Evolutionary conservation across 495 filamentous ascomycete genomes (phyloP), one percentile per base, ranked within the genome.

Genomic region (Evernia prunastri): DNA sequence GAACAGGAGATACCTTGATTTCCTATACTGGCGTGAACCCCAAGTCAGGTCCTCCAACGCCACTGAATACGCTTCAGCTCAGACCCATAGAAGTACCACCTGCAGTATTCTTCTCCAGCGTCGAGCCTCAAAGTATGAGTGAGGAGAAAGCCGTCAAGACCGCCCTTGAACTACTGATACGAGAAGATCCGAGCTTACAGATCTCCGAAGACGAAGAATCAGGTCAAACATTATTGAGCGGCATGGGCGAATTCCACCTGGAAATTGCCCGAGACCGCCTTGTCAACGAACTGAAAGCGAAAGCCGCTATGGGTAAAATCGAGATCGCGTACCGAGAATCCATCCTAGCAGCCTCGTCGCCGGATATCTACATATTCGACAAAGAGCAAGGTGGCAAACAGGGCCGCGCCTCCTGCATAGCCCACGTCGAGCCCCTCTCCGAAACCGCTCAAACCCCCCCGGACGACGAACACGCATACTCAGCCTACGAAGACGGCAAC

Each of bases 181-280:
- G 95, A 56, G 95, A 99, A 77, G 95, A 99, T 70, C 95, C 95
- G 25, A 96, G 90, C 73, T 76, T 99, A n/a, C 84, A 92, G 31
- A 85, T 96, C 70, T 87, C 78, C 56, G 76, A 88, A 27, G 91
- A 97, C 70, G 87, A 92, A 67, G 95, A 97, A 71, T 91, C 90
- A 0, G 94, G 92, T 2, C 93, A 96, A 67, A 96, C 92, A 23
- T 86, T 96, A 12, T 79, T 99, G 2, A 90, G 89, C 43, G 95
- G 95, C 15, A 99, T 99, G 95, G 95, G 95, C 4, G 90, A 96
- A 60, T 83, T 99, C n/a, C 95, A 99, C 73, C 84, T 99, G 4
- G 95, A 99, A 67, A 94, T 99, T 42, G 92, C 95, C 5, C 80
- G 87, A 35, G 91, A 97, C 74, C 82, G 93, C 27, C 84, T 99